These are phyloP conservation scores for Populus pruinosa DNA, from an alignment of 345 rosid genomes.

Conservation along the genomic window DNA sequence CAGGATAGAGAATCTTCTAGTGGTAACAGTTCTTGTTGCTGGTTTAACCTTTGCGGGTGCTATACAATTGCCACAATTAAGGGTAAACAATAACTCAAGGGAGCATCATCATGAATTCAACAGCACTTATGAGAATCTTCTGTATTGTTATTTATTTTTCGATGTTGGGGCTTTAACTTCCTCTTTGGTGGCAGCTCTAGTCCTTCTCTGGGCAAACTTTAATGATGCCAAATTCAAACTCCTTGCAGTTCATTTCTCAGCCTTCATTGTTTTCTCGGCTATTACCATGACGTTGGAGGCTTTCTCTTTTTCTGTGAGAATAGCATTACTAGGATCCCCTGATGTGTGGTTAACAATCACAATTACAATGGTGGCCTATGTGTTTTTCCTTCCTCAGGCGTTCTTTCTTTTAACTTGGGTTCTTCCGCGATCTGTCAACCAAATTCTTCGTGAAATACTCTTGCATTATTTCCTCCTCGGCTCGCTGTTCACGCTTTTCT, in stretches of 20 bases:
- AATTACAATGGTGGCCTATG: too few species aligned
- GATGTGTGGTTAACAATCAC: too few species aligned
- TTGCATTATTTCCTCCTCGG: too few species aligned
- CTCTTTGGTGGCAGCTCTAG: neutral
- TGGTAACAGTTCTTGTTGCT: slow-evolving; percentile 20
- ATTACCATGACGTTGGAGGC: neutral
- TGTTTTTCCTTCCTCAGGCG: too few species aligned
- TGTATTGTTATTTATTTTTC: too few species aligned
- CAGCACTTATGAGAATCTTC: too few species aligned
- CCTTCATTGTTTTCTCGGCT: neutral
- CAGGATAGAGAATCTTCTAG: slow-evolving; percentile 17
- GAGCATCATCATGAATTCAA: too few species aligned
- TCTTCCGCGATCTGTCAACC: too few species aligned
- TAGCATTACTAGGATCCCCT: neutral
- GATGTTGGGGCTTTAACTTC: neutral
- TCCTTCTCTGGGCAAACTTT: neutral
- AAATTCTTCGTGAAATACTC: too few species aligned
- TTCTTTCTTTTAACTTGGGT: too few species aligned
- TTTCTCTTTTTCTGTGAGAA: neutral
- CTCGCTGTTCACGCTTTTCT: too few species aligned
- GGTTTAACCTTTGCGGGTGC: slow-evolving; percentile 23
- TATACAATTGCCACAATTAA: neutral
- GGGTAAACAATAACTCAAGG: neutral
- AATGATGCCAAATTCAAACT: neutral
- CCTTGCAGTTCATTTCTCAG: neutral